Evolutionary conservation across 345 rosid genomes (phyloP).

Genomic region (Euclidium syriacum): DNA sequence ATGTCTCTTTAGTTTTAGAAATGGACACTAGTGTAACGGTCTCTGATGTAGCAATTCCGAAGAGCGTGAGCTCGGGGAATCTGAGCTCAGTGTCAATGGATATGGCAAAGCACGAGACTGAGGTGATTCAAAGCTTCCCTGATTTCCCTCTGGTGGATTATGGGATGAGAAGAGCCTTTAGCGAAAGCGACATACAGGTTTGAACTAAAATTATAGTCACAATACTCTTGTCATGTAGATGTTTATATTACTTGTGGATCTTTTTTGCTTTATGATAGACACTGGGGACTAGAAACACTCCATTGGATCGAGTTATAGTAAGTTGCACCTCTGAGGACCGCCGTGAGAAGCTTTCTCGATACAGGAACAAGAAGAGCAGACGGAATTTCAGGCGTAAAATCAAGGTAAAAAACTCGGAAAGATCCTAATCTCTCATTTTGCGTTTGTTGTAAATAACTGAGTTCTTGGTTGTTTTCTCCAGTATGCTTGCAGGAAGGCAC

Average conservation of each 20-base stretch:
- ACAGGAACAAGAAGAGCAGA: slow-evolving; percentile 84
- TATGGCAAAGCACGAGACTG: slow-evolving; percentile 29
- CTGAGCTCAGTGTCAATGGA: slow-evolving; percentile 68
- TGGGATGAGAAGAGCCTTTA: slow-evolving; percentile 85
- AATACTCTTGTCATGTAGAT: background rate
- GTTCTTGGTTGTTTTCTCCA: slow-evolving; percentile 20
- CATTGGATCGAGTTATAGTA: slow-evolving; percentile 38
- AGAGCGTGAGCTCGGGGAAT: slow-evolving; percentile 68
- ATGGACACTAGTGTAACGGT: slow-evolving; percentile 11
- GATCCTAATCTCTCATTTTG: background rate
- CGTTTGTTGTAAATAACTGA: background rate
- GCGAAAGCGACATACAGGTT: slow-evolving; percentile 95
- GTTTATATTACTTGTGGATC: slow-evolving; percentile 30
- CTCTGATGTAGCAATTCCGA: slow-evolving; percentile 40
- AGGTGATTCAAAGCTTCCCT: slow-evolving; percentile 48
- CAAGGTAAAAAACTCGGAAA: slow-evolving; percentile 49
- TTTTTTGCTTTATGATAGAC: slow-evolving; percentile 67
- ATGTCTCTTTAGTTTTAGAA: slow-evolving; percentile 33
- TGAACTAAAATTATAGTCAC: background rate
- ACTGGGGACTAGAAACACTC: slow-evolving; percentile 50
- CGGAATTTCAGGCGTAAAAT: slow-evolving; percentile 92
- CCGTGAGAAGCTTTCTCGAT: slow-evolving; percentile 86
- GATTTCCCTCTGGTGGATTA: slow-evolving; percentile 55
- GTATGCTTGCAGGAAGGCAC: slow-evolving; percentile 99
- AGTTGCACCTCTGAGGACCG: slow-evolving; percentile 65